A percentile compares a stretch with the other conserved stretches of the same genome.
Conservation (phyloP, 108 stramenopile species). For the Skeletonema potamos region DNA sequence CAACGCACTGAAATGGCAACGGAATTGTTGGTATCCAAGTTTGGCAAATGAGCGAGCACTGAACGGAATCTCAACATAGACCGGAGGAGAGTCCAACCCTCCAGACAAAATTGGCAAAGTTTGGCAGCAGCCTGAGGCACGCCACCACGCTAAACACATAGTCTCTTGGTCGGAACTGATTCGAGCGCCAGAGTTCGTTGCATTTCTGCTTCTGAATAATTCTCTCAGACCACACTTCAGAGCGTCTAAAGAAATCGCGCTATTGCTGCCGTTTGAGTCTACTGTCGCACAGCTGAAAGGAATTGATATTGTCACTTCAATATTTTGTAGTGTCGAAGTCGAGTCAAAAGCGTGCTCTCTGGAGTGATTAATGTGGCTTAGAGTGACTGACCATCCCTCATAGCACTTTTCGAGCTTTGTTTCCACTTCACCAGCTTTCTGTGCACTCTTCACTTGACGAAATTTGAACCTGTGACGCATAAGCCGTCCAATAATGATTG, state of each 20-base stretch:
- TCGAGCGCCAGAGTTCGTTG: conserved; percentile 4
- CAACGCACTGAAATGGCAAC: conserved; percentile 38
- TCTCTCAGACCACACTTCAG: background rate
- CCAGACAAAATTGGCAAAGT: conserved; percentile 50
- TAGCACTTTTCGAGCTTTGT: conserved; percentile 11
- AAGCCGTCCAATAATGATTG: conserved; percentile 30
- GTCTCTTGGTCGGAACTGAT: conserved; percentile 48
- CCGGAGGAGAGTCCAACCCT: conserved; percentile 54
- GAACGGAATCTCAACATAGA: conserved; percentile 31
- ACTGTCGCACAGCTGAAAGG: conserved; percentile 7
- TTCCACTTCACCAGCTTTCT: background rate
- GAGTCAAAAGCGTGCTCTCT: background rate
- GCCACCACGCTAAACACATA: conserved; percentile 62
- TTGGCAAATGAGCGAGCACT: conserved; percentile 21
- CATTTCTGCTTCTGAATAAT: background rate
- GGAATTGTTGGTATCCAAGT: conserved; percentile 60
- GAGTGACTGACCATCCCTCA: conserved; percentile 42
- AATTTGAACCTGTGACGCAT: conserved; percentile 45
- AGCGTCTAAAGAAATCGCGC: background rate
- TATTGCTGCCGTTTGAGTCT: conserved; percentile 21
- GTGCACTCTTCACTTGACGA: conserved; percentile 22
- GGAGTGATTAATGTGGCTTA: conserved; percentile 34
- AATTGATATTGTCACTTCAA: conserved; percentile 43
- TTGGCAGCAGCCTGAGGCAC: conserved; percentile 30
- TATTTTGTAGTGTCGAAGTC: conserved; percentile 44